Evolutionary conservation across 106 monocot genomes (phyloP).

Genomic region (Chionographis japonica): DNA sequence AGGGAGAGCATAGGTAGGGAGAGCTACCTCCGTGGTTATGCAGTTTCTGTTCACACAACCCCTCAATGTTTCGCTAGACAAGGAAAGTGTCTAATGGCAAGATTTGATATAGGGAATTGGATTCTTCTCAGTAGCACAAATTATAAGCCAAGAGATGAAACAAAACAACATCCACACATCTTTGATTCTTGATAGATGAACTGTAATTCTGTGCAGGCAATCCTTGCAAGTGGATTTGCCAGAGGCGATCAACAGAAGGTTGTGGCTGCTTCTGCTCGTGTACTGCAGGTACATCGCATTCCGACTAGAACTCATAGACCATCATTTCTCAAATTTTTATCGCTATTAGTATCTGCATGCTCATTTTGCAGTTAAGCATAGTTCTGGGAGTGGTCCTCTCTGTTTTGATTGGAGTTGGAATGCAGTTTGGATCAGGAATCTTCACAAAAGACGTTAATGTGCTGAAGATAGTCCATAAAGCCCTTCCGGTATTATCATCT

Average conservation of each 20-base stretch:
- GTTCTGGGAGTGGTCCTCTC: constrained; percentile 62
- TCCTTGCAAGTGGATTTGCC: constrained; percentile 81
- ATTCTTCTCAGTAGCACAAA: too few species aligned
- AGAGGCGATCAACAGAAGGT: constrained; percentile 51
- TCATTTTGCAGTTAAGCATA: constrained; percentile 53
- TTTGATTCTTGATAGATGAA: not conserved
- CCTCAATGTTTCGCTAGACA: too few species aligned
- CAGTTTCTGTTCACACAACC: too few species aligned
- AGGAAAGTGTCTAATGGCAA: too few species aligned
- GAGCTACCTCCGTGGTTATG: too few species aligned
- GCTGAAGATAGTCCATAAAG: constrained; percentile 48
- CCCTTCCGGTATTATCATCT: constrained; percentile 49
- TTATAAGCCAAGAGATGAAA: too few species aligned
- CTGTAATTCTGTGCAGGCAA: constrained; percentile 37
- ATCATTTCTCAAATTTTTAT: not conserved
- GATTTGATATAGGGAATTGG: too few species aligned
- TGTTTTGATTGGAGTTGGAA: constrained; percentile 53
- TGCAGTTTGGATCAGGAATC: constrained; percentile 58
- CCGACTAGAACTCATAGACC: not conserved
- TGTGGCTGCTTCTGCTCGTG: constrained; percentile 51
- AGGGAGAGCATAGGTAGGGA: too few species aligned
- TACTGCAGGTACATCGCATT: constrained; percentile 55
- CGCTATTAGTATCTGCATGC: not conserved
- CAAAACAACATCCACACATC: too few species aligned
- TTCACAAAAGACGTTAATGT: constrained; percentile 67